These are phyloP conservation scores for Pichia sp. DNA, from an alignment of 1,139 yeast genomes.

Conservation along the genomic window DNA sequence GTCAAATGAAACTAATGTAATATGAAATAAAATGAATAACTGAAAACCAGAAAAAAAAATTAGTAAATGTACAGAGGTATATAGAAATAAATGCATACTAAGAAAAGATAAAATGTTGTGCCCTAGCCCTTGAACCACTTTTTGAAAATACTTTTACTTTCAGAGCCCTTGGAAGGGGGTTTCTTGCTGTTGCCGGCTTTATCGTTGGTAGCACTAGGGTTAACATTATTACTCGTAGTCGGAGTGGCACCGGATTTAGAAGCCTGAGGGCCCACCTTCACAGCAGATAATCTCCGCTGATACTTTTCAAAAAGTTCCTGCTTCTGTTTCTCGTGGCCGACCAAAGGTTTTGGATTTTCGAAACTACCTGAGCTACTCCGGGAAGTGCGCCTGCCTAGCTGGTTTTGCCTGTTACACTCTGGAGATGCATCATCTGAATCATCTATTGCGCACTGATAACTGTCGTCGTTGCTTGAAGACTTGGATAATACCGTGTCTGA, in stretches of 20 bases:
- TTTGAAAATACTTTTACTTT: neutral
- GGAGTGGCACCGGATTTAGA: too few species aligned
- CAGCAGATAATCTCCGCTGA: slow-evolving; percentile 26
- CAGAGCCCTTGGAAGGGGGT: neutral
- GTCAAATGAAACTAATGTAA: neutral
- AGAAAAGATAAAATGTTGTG: neutral
- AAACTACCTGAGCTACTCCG: slow-evolving; percentile 2
- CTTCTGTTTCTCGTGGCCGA: slow-evolving; percentile 14
- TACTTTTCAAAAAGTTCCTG: slow-evolving; percentile 29
- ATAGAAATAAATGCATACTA: slow-evolving; percentile 1
- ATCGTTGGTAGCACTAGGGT: too few species aligned
- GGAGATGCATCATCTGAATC: neutral
- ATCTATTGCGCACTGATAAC: slow-evolving; percentile 2
- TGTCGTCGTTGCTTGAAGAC: neutral
- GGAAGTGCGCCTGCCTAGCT: neutral
- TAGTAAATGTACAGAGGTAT: neutral
- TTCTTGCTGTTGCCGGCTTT: neutral
- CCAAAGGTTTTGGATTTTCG: slow-evolving; percentile 1
- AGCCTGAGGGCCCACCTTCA: slow-evolving; percentile 10
- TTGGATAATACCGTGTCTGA: neutral
- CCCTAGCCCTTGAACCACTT: slow-evolving; percentile 1
- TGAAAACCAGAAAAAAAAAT: neutral
- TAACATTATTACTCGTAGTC: too few species aligned
- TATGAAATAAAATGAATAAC: neutral
- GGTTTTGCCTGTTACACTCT: neutral